Conservation (phyloP, 2,329 filamentous ascomycete species). For the Exophiala sideris region DNA sequence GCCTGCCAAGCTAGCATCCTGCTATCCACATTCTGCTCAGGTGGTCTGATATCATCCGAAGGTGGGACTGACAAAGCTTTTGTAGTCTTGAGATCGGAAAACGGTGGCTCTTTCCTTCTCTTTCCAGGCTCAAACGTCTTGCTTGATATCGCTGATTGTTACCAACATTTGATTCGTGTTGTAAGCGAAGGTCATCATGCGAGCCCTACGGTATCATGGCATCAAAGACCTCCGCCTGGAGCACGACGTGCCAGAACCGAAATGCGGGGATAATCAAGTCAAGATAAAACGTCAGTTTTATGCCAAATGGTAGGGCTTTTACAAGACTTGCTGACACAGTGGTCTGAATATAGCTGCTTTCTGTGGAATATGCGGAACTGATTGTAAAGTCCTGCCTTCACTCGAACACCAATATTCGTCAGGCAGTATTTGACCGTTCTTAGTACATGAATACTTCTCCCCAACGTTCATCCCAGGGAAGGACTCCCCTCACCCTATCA, state of each 20-base stretch:
- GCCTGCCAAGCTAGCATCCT: too few relatives aligned
- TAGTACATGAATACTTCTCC: constrained; percentile 50
- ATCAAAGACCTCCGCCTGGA: constrained; percentile 35
- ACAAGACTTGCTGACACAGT: too few relatives aligned
- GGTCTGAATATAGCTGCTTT: constrained; percentile 31
- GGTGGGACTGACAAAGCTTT: too few relatives aligned
- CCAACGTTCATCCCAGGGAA: constrained; percentile 48
- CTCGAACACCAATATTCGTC: not conserved
- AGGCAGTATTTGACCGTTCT: constrained; percentile 23
- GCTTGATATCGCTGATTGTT: too few relatives aligned
- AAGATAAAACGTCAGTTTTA: constrained; percentile 30
- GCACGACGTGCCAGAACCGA: constrained; percentile 34
- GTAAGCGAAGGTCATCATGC: constrained; percentile 26
- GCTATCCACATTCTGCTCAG: too few relatives aligned
- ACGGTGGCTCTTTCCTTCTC: not conserved
- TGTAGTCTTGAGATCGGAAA: too few relatives aligned
- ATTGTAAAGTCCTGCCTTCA: constrained; percentile 28
- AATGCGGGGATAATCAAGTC: constrained; percentile 51
- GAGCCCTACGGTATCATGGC: constrained; percentile 38
- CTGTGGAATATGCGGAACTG: constrained; percentile 39
- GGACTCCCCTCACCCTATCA: constrained; percentile 54
- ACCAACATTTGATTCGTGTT: too few relatives aligned
- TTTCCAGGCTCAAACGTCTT: not conserved
- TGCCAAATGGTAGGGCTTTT: too few relatives aligned
- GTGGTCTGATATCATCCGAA: too few relatives aligned